Base-by-base conservation (phyloP, 2,329 filamentous ascomycete genomes). In the Fonsecaea erecta region DNA sequence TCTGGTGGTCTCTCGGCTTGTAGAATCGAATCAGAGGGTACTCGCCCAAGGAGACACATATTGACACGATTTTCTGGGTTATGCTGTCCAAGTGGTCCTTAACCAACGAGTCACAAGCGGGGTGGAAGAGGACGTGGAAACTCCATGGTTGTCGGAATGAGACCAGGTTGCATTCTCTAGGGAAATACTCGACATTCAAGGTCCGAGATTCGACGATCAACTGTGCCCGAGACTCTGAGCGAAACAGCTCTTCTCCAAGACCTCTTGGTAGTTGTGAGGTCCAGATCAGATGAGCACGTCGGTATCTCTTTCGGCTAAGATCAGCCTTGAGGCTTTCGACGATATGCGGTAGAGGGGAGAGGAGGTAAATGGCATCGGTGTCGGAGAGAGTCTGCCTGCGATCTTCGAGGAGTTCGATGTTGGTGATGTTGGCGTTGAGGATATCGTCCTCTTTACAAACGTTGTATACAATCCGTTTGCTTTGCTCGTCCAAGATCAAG, bases 91-190 rank as follows among this genome's bases (percentile, higher is more conserved):
- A 88, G 75, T 99, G 94, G 62, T 86, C 84, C 55, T 89, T 86
- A 46, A 99, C 90, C 51, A 97, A 81, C 69, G 87, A 85, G 77
- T 96, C 96, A 79, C 95, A 98, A 60, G 85, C 87, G 0, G 94
- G 94, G 75, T 99, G 94, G 79, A 90, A 99, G 65, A 99, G 83
- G 58, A 93, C 85, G 0, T 93, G 93, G 74, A 99, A 99, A 79
- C 94, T 98, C 88, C 90, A 97, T 0, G 95, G 94, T 75, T 99
- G 94, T 74, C 91, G 85, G 74, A 99, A 97, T 0, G 92, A 96
- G 72, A 97, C 83, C 46, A 99, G 81, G 73, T 96, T 91, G 6
- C 93, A 95, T 80, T 99, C 95, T 74, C 92, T 87, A 5, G 95
- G 93, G 75, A 88, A 94, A 77, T 90, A 99, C 77, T 97, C 91